These are phyloP conservation scores for Ascochyta clinopodiicola DNA, from an alignment of 2,329 filamentous ascomycete species.

Conservation along the genomic window DNA sequence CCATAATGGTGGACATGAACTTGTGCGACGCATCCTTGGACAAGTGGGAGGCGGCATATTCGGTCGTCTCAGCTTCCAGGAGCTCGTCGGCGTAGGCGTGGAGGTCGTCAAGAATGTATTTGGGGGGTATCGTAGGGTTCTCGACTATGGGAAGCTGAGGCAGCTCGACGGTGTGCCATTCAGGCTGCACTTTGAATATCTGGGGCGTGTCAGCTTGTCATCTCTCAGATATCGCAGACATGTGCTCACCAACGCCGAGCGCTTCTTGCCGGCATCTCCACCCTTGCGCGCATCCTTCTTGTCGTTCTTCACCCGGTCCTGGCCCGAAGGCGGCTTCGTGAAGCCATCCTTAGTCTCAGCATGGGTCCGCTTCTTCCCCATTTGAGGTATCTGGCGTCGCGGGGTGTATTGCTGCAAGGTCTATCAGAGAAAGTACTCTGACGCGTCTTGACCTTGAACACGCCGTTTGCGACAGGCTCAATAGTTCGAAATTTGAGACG, in stretches of 20 bases:
- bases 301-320: constrained; percentile 39
- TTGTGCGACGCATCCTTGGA: constrained; percentile 87
- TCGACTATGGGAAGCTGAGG: constrained; percentile 58
- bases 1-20: constrained; percentile 97
- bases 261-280: constrained; percentile 39
- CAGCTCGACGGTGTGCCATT: constrained; percentile 70
- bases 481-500: constrained; percentile 31
- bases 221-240: constrained; percentile 1
- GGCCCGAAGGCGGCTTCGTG: constrained; percentile 44
- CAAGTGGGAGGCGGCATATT: constrained; percentile 74
- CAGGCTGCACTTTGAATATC: constrained; percentile 67
- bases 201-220: constrained; percentile 41
- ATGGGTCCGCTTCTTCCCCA: constrained; percentile 52
- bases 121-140: constrained; percentile 56
- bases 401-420: constrained; percentile 38
- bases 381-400: constrained; percentile 43
- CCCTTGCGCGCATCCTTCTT: constrained; percentile 41
- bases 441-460: constrained; percentile 45
- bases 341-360: constrained; percentile 50
- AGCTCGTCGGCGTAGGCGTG: constrained; percentile 75
- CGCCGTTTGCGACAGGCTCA: constrained; percentile 22
- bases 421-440: constrained; percentile 48
- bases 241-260: constrained; percentile 40
- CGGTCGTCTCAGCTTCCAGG: constrained; percentile 76
- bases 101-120: constrained; percentile 63